Evolutionary conservation across 2,329 filamentous ascomycete genomes (phyloP).

Genomic region (Immersiporthe knoxdaviesiana): DNA sequence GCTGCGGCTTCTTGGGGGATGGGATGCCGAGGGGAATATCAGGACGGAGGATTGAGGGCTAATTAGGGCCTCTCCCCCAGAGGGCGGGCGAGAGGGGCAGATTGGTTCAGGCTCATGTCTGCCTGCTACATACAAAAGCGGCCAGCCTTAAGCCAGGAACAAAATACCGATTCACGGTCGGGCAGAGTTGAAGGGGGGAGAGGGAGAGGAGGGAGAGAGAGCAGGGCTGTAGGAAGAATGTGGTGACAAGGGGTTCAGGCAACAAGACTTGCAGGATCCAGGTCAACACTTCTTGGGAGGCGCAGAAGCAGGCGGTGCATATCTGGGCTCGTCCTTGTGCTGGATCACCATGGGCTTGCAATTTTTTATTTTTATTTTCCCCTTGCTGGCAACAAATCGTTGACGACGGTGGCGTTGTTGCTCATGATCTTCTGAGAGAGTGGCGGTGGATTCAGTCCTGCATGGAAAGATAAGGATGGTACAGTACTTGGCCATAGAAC

Average conservation of each 20-base stretch:
- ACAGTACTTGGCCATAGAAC: too few relatives aligned
- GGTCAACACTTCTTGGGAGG: neutral
- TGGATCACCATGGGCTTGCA: neutral
- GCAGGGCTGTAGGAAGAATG: too few relatives aligned
- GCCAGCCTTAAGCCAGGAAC: neutral
- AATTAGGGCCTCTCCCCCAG: too few relatives aligned
- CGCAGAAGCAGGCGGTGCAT: neutral
- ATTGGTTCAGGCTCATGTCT: too few relatives aligned
- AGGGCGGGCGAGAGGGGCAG: neutral
- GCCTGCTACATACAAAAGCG: neutral
- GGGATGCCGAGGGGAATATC: constrained; percentile 11
- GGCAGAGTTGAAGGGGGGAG: neutral
- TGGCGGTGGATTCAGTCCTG: neutral
- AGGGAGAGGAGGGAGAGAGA: too few relatives aligned
- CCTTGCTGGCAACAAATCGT: neutral
- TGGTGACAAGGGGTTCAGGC: neutral
- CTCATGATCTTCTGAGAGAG: neutral
- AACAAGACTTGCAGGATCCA: neutral
- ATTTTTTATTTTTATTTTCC: too few relatives aligned
- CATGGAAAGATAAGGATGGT: neutral
- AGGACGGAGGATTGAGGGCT: constrained; percentile 13
- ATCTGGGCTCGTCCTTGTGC: neutral
- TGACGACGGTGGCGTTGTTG: neutral
- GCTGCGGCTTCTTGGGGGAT: constrained; percentile 23
- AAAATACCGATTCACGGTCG: neutral